phyloP scores from a whole-genome alignment of 140 eudicot species.

The Erigeron philadelphicus region DNA sequence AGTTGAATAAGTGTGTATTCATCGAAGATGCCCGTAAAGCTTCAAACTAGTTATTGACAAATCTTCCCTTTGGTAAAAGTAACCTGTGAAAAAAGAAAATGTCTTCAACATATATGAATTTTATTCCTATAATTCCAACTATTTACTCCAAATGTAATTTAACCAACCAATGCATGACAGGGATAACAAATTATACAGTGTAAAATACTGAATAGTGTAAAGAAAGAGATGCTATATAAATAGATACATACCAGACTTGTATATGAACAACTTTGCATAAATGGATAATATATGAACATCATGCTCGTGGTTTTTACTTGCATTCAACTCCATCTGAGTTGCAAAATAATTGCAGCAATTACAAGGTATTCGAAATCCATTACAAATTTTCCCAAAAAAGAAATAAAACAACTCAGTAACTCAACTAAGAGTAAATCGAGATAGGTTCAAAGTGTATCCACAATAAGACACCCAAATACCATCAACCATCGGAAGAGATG shows the following conservation, averaged over 20 bases:
- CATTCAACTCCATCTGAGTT: not conserved
- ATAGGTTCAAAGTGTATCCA: not conserved
- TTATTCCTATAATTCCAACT: too few relatives aligned
- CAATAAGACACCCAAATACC: not conserved
- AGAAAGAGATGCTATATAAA: too few relatives aligned
- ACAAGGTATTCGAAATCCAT: not conserved
- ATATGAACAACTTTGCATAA: not conserved
- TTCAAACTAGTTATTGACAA: too few relatives aligned
- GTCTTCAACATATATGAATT: too few relatives aligned
- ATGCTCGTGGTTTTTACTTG: not conserved
- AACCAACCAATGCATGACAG: too few relatives aligned
- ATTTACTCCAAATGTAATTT: too few relatives aligned
- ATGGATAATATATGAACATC: not conserved
- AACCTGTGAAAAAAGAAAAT: too few relatives aligned
- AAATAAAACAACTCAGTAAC: not conserved
- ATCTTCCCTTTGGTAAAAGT: too few relatives aligned
- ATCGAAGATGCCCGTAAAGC: too few relatives aligned
- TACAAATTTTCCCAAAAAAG: not conserved
- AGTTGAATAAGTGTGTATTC: too few relatives aligned
- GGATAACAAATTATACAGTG: too few relatives aligned
- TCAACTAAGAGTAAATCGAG: not conserved
- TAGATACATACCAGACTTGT: not conserved
- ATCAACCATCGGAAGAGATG: not conserved
- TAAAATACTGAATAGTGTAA: too few relatives aligned
- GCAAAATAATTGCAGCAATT: not conserved